phyloP scores from a whole-genome alignment of 2,329 filamentous ascomycete genomes.

The Malbranchea cinnamomea region DNA sequence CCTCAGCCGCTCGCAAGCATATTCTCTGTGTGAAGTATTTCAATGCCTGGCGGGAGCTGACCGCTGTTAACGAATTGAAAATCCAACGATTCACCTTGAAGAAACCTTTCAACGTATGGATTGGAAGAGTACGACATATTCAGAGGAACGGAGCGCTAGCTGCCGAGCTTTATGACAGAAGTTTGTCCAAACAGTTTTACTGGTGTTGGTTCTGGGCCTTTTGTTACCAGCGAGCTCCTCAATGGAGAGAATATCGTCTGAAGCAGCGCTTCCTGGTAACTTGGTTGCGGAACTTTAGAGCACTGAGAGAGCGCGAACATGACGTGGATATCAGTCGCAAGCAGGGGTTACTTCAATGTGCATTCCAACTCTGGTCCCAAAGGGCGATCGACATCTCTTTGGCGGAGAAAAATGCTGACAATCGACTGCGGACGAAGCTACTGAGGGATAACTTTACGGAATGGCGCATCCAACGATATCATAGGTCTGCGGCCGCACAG shows the following conservation, averaged over 20 bases:
- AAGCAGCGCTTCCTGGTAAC: slow-evolving; percentile 26
- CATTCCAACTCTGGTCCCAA: slow-evolving; percentile 22
- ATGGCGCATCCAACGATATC: slow-evolving; percentile 28
- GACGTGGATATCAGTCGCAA: slow-evolving; percentile 22
- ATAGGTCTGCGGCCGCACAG: slow-evolving; percentile 27
- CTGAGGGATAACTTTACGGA: slow-evolving; percentile 25
- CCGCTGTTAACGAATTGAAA: slow-evolving; percentile 43
- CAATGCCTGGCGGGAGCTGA: slow-evolving; percentile 53
- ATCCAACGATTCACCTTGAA: slow-evolving; percentile 36
- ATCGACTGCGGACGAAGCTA: slow-evolving; percentile 18
- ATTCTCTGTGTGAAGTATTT: slow-evolving; percentile 56
- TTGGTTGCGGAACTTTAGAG: slow-evolving; percentile 27
- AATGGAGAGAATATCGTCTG: slow-evolving; percentile 27
- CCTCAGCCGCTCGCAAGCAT: slow-evolving; percentile 53
- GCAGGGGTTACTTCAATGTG: slow-evolving; percentile 15
- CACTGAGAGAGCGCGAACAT: slow-evolving; percentile 24
- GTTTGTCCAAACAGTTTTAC: slow-evolving; percentile 20
- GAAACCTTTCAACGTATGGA: slow-evolving; percentile 42
- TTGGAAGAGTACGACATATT: slow-evolving; percentile 24
- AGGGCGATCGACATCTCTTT: slow-evolving; percentile 16
- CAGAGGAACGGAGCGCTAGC: slow-evolving; percentile 22
- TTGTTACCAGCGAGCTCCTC: slow-evolving; percentile 28
- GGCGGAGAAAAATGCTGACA: slow-evolving; percentile 18
- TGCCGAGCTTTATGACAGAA: slow-evolving; percentile 15
- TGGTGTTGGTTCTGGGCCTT: slow-evolving; percentile 32